Percentiles rank a stretch among this genome's conserved stretches.
These are phyloP conservation scores for Lycium barbarum DNA, from an alignment of 257 asterid species.

Conservation along the genomic window DNA sequence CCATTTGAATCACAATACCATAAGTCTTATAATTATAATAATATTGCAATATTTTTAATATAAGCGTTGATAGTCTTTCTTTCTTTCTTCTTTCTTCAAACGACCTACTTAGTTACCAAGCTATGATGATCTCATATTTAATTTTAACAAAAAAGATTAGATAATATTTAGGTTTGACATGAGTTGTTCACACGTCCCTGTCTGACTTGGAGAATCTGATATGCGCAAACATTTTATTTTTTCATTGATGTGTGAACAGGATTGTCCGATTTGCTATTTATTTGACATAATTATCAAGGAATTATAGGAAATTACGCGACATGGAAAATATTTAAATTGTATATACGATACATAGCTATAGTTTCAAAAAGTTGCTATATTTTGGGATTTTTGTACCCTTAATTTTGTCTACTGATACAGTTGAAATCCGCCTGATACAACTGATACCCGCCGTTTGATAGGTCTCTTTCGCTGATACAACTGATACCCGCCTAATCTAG, in stretches of 20 bases:
- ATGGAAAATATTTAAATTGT: too few relatives aligned
- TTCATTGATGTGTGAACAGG: not conserved
- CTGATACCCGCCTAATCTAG: too few relatives aligned
- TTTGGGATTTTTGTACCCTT: too few relatives aligned
- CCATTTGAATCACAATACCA: not conserved
- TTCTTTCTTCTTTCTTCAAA: not conserved
- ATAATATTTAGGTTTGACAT: slow-evolving; percentile 1
- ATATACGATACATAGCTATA: too few relatives aligned
- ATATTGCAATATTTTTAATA: not conserved
- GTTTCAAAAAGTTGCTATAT: too few relatives aligned
- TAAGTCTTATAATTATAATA: not conserved
- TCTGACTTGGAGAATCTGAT: not conserved
- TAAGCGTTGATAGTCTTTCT: not conserved
- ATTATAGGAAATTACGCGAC: too few relatives aligned
- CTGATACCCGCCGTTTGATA: too few relatives aligned
- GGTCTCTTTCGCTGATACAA: too few relatives aligned
- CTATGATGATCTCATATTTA: not conserved
- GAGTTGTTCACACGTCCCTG: not conserved
- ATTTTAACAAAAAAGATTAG: not conserved
- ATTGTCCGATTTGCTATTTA: not conserved
- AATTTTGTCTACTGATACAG: too few relatives aligned
- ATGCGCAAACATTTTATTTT: not conserved
- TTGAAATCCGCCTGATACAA: too few relatives aligned
- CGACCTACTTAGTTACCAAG: not conserved
- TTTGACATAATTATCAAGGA: too few relatives aligned